Evolutionary conservation across 129 eudicot genomes (phyloP).

Genomic region (Flaveria ramosissima): DNA sequence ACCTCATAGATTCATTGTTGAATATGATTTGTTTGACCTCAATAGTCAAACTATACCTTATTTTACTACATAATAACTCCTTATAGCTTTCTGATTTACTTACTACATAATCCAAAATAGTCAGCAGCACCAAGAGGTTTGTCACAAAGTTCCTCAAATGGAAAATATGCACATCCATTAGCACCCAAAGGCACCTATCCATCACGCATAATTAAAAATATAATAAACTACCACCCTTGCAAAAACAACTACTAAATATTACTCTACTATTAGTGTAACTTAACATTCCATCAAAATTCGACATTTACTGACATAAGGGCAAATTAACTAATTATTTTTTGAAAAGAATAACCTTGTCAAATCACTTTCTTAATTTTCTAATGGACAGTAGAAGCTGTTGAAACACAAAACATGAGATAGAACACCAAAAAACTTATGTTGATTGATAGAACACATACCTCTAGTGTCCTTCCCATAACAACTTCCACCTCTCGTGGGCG

Average conservation of each 20-base stretch:
- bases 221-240: not conserved
- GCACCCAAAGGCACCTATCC: conserved; percentile 76
- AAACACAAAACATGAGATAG: too few relatives aligned
- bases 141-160: conserved; percentile 91
- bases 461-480: conserved; percentile 87
- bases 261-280: not conserved
- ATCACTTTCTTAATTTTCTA: too few relatives aligned
- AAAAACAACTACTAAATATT: not conserved
- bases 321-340: not conserved
- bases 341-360: not conserved
- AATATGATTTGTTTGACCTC: conserved; percentile 19
- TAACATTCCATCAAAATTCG: not conserved
- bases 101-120: conserved; percentile 87
- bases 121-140: conserved; percentile 99
- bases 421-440: too few relatives aligned
- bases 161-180: conserved; percentile 85
- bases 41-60: conserved; percentile 8
- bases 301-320: not conserved
- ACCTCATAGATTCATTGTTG: not conserved
- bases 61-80: not conserved
- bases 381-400: too few relatives aligned
- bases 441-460: conserved; percentile 38
- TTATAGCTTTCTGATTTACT: conserved; percentile 29
- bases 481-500: conserved; percentile 70
- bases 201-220: not conserved